These are phyloP conservation scores for Friedmanniomyces endolithicus DNA, from an alignment of 495 filamentous ascomycete species.

Conservation along the genomic window DNA sequence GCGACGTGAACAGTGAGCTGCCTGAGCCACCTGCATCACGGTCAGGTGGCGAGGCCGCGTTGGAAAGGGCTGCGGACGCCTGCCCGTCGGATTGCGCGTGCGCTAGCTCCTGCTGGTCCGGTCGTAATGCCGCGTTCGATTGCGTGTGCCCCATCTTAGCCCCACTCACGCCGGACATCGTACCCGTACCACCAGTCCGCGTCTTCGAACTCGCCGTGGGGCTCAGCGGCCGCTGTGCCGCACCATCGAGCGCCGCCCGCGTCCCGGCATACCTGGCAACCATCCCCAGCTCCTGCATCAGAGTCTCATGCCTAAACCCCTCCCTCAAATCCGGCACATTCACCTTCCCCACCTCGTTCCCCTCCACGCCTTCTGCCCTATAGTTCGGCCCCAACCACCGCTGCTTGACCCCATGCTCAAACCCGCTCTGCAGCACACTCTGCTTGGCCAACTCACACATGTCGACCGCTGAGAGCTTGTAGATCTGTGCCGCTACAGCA, in stretches of 20 bases:
- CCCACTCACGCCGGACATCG: background rate
- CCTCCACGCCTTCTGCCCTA: constrained; percentile 56
- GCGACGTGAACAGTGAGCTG: constrained; percentile 17
- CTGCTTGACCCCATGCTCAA: constrained; percentile 76
- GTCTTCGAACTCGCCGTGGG: constrained; percentile 23
- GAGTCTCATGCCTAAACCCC: constrained; percentile 73
- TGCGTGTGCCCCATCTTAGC: background rate
- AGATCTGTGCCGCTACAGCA: constrained; percentile 93
- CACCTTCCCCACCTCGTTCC: constrained; percentile 86
- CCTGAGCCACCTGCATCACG: background rate
- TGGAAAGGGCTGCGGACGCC: background rate
- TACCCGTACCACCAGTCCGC: constrained; percentile 18
- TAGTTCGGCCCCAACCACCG: constrained; percentile 76
- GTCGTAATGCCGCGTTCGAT: background rate
- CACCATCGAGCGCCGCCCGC: background rate
- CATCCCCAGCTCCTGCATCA: constrained; percentile 71
- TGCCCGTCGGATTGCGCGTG: background rate
- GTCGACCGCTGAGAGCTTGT: constrained; percentile 91
- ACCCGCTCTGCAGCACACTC: constrained; percentile 87
- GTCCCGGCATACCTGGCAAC: constrained; percentile 14
- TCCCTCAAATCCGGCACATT: constrained; percentile 90
- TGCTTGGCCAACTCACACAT: constrained; percentile 98
- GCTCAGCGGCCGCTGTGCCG: constrained; percentile 14
- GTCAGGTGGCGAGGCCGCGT: background rate
- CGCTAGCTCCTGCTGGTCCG: background rate